phyloP scores from a whole-genome alignment of 2,329 filamentous ascomycete species.

The Didymella segeticola region DNA sequence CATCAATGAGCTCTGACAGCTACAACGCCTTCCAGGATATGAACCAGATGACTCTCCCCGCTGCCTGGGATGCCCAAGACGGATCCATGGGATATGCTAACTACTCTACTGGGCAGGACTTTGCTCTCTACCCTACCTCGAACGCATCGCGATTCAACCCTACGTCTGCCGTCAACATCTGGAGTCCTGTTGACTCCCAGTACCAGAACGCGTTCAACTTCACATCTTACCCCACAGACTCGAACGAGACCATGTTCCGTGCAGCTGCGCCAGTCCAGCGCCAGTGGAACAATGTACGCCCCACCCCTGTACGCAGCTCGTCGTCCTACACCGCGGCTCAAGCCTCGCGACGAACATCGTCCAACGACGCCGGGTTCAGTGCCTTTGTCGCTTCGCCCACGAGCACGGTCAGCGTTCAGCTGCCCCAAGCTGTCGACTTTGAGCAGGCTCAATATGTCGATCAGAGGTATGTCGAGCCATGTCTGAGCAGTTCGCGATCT shows the following conservation, averaged over 20 bases:
- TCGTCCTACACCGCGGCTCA: conserved; percentile 38
- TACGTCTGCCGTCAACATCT: conserved; percentile 28
- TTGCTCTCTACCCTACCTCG: conserved; percentile 36
- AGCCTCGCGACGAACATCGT: conserved; percentile 32
- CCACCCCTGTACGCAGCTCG: conserved; percentile 29
- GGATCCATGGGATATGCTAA: conserved; percentile 47
- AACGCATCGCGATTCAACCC: conserved; percentile 33
- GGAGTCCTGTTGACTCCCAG: conserved; percentile 34
- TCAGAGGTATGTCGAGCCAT: conserved; percentile 25
- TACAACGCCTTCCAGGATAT: conserved; percentile 45
- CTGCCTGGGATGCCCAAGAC: conserved; percentile 42
- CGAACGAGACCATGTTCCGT: conserved; percentile 35
- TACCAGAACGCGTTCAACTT: conserved; percentile 38
- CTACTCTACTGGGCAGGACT: conserved; percentile 47
- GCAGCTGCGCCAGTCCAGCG: conserved; percentile 26
- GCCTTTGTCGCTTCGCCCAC: conserved; percentile 42
- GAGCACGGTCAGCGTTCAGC: conserved; percentile 37
- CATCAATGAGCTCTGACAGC: conserved; percentile 46
- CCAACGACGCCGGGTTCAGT: conserved; percentile 33
- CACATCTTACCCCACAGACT: conserved; percentile 31
- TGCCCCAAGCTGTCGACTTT: conserved; percentile 30
- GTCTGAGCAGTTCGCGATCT: background rate
- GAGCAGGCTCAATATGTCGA: conserved; percentile 31
- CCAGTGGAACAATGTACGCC: conserved; percentile 31
- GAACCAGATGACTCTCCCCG: conserved; percentile 43